Evolutionary conservation across 2,329 filamentous ascomycete species (phyloP), one percentile per base, ranked within the genome.

Genomic region (Trichophaea hybrida): DNA sequence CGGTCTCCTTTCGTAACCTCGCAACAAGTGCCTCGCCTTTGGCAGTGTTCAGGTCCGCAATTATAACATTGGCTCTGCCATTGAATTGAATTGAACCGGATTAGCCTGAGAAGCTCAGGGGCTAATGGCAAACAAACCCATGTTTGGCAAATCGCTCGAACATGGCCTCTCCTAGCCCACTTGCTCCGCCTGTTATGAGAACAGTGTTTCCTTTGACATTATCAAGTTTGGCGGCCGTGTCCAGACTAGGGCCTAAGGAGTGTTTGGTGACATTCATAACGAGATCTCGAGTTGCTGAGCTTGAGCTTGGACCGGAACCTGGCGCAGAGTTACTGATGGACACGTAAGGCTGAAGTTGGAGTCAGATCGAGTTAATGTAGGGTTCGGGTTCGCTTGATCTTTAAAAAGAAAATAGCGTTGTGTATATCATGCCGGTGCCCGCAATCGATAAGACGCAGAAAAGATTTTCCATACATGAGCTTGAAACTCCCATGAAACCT

Each of bases 121-220:
- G 32, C 13, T 10, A 10, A 37, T 15, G 54, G 13, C 32, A 37
- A 53, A 37, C 57, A 33, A 35, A 67, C 67, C 79, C 80, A 62
- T 77, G 72, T 0, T 70, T 68, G 8, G 80, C 80, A 78, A 79
- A 81, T 60, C 74, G 70, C 38, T 73, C 73, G 40, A 77, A 75
- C 68, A 82, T 78, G 17, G 74, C 75, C 8, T 77, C 76, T 1
- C 81, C 81, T 61, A 83, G 75, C 6, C 80, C 80, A 59, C 79
- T 80, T 24, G 82, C 80, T 33, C 79, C 82, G 50, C 82, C 82
- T 0, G 82, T 85, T 65, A 85, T 78, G 60, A 84, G 67, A 55
- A 85, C 78, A 0, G 76, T 80, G 69, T 82, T 83, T 65, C 72
- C 75, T 6, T 71, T 71, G 37, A 83, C 13, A 35, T 24, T 24